These are phyloP conservation scores for Leccinellum luteum DNA, from an alignment of 768 basidiomycete genomes.

Conservation along the genomic window DNA sequence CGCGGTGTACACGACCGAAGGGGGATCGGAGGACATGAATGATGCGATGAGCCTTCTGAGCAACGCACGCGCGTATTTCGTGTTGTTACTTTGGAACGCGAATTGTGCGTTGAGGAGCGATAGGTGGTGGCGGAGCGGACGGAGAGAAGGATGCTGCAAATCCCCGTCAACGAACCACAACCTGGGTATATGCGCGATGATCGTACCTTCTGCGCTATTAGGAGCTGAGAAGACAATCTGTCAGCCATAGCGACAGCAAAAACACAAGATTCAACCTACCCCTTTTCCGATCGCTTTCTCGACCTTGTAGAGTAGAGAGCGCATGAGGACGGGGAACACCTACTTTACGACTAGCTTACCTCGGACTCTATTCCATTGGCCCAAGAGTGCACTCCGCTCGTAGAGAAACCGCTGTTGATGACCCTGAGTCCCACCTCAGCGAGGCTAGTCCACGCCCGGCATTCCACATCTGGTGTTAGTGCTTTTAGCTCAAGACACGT, in stretches of 20 bases:
- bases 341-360: constrained; percentile 32
- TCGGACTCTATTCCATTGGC: constrained; percentile 53
- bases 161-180: constrained; percentile 1
- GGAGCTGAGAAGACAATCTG: constrained; percentile 33
- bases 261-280: constrained; percentile 40
- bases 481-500: constrained; percentile 50
- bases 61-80: constrained; percentile 58
- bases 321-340: background rate
- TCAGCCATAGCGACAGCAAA: background rate
- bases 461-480: constrained; percentile 60
- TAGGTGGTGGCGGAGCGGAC: constrained; percentile 56
- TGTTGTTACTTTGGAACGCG: constrained; percentile 41
- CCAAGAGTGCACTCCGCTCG: constrained; percentile 39
- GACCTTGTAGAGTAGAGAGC: constrained; percentile 31
- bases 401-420: constrained; percentile 44
- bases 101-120: constrained; percentile 62
- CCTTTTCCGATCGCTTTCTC: constrained; percentile 70
- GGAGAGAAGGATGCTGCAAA: constrained; percentile 60
- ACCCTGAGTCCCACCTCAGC: constrained; percentile 67
- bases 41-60: constrained; percentile 53
- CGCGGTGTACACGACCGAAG: constrained; percentile 50
- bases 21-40: constrained; percentile 46
- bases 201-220: constrained; percentile 59
- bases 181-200: constrained; percentile 3
- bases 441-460: constrained; percentile 65